These are phyloP conservation scores for Neocucurbitaria cava DNA, from an alignment of 2,329 filamentous ascomycete genomes.

Conservation along the genomic window DNA sequence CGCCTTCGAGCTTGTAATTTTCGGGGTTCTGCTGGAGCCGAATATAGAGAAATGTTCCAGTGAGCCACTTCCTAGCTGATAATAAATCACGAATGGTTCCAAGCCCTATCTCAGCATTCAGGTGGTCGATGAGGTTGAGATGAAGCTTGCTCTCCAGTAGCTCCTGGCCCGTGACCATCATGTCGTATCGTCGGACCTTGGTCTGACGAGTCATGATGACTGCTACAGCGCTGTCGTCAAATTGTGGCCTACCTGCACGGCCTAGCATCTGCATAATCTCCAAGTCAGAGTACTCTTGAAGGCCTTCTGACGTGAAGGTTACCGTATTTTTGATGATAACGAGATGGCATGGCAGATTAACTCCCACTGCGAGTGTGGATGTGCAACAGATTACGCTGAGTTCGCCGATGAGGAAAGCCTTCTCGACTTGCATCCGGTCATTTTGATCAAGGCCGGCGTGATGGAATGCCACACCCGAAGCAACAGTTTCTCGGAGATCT, in stretches of 20 bases:
- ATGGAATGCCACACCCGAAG: slow-evolving; percentile 77
- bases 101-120: slow-evolving; percentile 83
- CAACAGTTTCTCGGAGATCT: slow-evolving; percentile 64
- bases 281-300: slow-evolving; percentile 78
- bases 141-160: slow-evolving; percentile 80
- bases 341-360: slow-evolving; percentile 84
- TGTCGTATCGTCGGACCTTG: slow-evolving; percentile 71
- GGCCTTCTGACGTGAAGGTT: slow-evolving; percentile 60
- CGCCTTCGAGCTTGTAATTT: slow-evolving; percentile 71
- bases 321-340: slow-evolving; percentile 84
- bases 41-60: slow-evolving; percentile 79
- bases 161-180: slow-evolving; percentile 75
- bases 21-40: slow-evolving; percentile 73
- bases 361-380: slow-evolving; percentile 81
- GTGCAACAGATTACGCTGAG: slow-evolving; percentile 86
- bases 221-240: slow-evolving; percentile 76
- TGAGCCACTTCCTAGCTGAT: slow-evolving; percentile 76
- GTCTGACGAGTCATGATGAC: slow-evolving; percentile 79
- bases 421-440: slow-evolving; percentile 73
- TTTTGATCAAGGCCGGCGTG: slow-evolving; percentile 74
- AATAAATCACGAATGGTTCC: slow-evolving; percentile 71
- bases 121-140: slow-evolving; percentile 78
- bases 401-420: slow-evolving; percentile 72
- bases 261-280: slow-evolving; percentile 93
- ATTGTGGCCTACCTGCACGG: slow-evolving; percentile 82